A percentile compares a stretch with the other conserved stretches of the same genome.
Conservation (phyloP, 2,329 filamentous ascomycete species). For the Trichophyton rubrum region DNA sequence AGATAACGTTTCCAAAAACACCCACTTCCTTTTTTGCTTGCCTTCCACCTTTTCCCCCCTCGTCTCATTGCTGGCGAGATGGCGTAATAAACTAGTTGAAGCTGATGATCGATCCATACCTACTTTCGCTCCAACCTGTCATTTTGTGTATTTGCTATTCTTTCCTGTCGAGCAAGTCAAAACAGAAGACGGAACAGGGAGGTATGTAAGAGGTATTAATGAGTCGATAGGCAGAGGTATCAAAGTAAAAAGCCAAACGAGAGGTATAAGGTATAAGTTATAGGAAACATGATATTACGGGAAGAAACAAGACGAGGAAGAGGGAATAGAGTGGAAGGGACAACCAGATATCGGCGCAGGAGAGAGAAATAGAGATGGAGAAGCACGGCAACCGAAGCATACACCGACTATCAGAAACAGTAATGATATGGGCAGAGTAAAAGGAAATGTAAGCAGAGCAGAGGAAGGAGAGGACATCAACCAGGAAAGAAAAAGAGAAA, state of each 20-base stretch:
- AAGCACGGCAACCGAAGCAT: background rate
- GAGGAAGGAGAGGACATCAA: conserved; percentile 6
- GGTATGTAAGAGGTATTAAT: background rate
- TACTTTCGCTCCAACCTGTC: background rate
- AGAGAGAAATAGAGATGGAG: background rate
- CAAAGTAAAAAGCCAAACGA: background rate
- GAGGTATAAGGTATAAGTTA: background rate
- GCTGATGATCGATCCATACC: background rate
- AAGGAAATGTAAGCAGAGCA: conserved; percentile 10
- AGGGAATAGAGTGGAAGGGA: background rate
- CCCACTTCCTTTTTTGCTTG: background rate
- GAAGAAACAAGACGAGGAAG: background rate
- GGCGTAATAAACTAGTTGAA: background rate
- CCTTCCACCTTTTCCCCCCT: background rate
- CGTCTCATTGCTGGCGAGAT: background rate
- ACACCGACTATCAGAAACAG: conserved; percentile 7
- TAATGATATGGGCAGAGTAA: conserved; percentile 1
- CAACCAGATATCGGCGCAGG: background rate
- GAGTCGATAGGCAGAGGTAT: background rate
- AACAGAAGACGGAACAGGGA: background rate
- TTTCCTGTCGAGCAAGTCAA: background rate
- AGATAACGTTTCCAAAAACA: background rate
- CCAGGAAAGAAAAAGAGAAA: conserved; percentile 9
- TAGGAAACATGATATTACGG: background rate
- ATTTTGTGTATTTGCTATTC: background rate